Base-by-base conservation (phyloP, 2,329 filamentous ascomycete species). In the Colletotrichum eleusines region DNA sequence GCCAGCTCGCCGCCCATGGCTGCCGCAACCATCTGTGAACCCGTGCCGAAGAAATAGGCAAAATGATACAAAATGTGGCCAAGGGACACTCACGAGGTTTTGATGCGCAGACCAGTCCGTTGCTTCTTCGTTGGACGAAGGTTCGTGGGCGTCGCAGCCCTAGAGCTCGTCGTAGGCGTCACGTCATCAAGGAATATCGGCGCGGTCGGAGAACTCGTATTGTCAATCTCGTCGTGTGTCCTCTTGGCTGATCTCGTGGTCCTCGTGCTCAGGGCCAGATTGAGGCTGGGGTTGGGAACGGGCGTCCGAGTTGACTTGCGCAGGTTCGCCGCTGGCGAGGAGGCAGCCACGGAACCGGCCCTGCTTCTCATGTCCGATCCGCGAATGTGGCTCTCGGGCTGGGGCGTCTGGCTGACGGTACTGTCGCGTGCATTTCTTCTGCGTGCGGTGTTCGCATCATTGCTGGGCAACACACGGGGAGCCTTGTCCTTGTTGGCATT, bases 61-160 rank as follows among this genome's bases (percentile, higher is more conserved):
- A 11, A 20, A 26, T 51, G 23, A 65, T 60, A 26, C 40, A 59
- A 26, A 48, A 55, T 9, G 28, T 59, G 65, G 67, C 3, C 23
- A 51, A 67, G 72, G 18, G 38, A 67, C 67, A 90, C 89, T 87
- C 83, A 91, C 90, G 91, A 92, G 79, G 86, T 88, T 81, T 92
- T 92, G 77, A 91, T 86, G 74, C 90, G 89, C 71, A 89, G 84
- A 48, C 89, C 89, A 63, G 85, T 86, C 77, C 89, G 87, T 60
- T 85, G 82, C 80, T 87, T 90, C 84, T 90, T 91, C 71, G 83
- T 80, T 40, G 88, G 84, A 50, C 87, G 87, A 65, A 86, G 82
- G 53, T 85, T 82, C 65, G 81, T 84, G 8, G 90, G 90, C 40
- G 90, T 92, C 66, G 84, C 87, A 66, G 88, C 88, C 74, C 90